Evolutionary conservation across 1,139 yeast genomes (phyloP), one percentile per base, ranked within the genome.

Genomic region (Yamadazyma sp.): DNA sequence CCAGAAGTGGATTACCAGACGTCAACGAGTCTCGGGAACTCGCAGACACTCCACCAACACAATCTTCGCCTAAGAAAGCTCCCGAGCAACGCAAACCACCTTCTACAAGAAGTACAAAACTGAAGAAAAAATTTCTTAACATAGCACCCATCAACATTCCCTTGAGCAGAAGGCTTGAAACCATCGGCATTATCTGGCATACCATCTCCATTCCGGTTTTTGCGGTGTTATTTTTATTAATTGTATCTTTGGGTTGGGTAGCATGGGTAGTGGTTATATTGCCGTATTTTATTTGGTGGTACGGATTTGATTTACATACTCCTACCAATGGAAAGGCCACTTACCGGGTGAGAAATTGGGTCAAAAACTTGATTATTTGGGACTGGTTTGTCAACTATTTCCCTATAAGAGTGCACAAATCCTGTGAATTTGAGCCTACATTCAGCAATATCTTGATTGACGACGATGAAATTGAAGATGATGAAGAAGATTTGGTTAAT

Each of bases 141-240:
- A 55, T 71, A 39, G 79, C 84, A 0, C 84, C 86, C 0, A 52
- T 79, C 32, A 59, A 64, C 28, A 76, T 80, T 1, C 86, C 90
- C 1, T 48, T 78, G 40, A 53, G 62, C 16, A 69, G 84, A 45
- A 62, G 96, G 37, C 56, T 84, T 23, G 85, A 88, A 53, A 87
- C 92, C 1, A 53, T 83, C 4, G 82, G 82, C 1, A 80, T 90
- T 15, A 71, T 86, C 4, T 78, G 87, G 80, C 96, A 89, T 59
- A 79, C 86, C 3, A 69, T 86, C 18, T 73, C 87, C 3, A 82
- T 90, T 31, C 88, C 94, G 0, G 54, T 74, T 1, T 76, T 80
- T 44, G 54, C 73, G 1, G 63, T 80, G 8, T 46, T 80, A 9
- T 76, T 85, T 47, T 56, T 70, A 17, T 62, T 85, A 34, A 58